Evolutionary conservation across 805 yeast genomes (phyloP), one percentile per base, ranked within the genome.

Genomic region (Jamesozyma rosinii): DNA sequence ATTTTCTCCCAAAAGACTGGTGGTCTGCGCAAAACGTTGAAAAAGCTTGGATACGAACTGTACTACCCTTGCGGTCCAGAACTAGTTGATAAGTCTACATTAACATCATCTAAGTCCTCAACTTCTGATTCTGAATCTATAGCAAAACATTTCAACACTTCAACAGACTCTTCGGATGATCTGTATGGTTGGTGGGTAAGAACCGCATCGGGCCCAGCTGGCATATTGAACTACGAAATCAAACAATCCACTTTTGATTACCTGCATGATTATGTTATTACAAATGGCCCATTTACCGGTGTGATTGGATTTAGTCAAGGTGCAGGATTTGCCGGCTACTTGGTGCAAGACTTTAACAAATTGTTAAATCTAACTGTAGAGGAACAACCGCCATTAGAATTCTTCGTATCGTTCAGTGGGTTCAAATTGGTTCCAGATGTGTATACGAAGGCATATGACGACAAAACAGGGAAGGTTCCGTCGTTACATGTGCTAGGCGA

Each of bases 281-380:
- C 72, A 40, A 75, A 80, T 35, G 83, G 81, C 0, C 95, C 95
- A 0, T 79, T 86, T 49, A 83, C 79, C 6, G 98, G 97, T 1
- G 59, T 90, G 6, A 61, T 90, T 35, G 97, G 96, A 1, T 90
- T 90, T 56, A 81, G 94, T 21, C 97, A 92, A 64, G 98, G 98
- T 40, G 94, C 95, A 3, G 94, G 89, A 0, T 62, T 89, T 20
- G 79, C 81, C 0, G 95, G 71, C 1, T 56, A 84, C 4, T 60
- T 84, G 13, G 58, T 82, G 20, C 70, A 82, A 37, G 71, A 75
- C 45, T 67, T 74, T 30, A 74, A 78, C 64, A 68, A 38, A 48
- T 72, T 47, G 67, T 72, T 52, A 20, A 48, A 50, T 34, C 42
- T 61, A 27, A 48, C 74, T 57, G 45, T 49, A 49, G 51, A 49